These are phyloP conservation scores for Arthrobotrys sinensis DNA, from an alignment of 2,329 filamentous ascomycete genomes.

Conservation along the genomic window DNA sequence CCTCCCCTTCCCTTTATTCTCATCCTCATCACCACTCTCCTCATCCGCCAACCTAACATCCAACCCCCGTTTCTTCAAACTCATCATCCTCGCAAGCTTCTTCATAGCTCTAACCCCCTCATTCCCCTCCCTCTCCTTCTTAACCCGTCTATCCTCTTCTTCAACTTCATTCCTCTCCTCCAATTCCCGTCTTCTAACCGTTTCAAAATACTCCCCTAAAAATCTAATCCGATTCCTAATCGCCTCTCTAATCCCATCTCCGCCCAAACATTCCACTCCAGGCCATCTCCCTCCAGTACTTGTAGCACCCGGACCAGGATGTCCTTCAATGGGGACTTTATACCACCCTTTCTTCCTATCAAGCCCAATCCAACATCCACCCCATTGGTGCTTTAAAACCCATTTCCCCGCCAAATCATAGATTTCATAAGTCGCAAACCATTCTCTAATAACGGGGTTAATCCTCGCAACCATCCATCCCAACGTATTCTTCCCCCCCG, in stretches of 20 bases:
- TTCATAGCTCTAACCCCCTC: not conserved
- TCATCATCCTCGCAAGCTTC: not conserved
- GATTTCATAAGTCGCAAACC: not conserved
- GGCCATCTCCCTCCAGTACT: constrained; percentile 7
- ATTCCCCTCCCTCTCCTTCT: not conserved
- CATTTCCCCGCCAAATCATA: constrained; percentile 5
- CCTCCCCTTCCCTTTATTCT: not conserved
- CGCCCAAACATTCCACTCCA: constrained; percentile 2
- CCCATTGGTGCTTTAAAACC: constrained; percentile 10
- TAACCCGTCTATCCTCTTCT: not conserved
- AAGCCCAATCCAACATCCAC: constrained; percentile 15
- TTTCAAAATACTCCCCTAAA: constrained; percentile 30
- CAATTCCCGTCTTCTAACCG: not conserved
- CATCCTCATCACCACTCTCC: not conserved
- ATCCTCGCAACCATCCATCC: not conserved
- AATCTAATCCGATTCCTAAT: constrained; percentile 26
- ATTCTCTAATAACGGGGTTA: not conserved
- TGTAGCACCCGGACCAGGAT: constrained; percentile 4
- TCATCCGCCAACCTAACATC: not conserved
- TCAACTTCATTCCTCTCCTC: constrained; percentile 1
- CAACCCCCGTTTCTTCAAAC: constrained; percentile 7
- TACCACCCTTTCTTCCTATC: constrained; percentile 21
- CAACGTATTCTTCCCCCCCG: not conserved
- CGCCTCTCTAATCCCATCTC: not conserved
- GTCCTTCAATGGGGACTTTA: constrained; percentile 8